phyloP scores from a whole-genome alignment of 2,329 filamentous ascomycete genomes.

The Phoma sp. region DNA sequence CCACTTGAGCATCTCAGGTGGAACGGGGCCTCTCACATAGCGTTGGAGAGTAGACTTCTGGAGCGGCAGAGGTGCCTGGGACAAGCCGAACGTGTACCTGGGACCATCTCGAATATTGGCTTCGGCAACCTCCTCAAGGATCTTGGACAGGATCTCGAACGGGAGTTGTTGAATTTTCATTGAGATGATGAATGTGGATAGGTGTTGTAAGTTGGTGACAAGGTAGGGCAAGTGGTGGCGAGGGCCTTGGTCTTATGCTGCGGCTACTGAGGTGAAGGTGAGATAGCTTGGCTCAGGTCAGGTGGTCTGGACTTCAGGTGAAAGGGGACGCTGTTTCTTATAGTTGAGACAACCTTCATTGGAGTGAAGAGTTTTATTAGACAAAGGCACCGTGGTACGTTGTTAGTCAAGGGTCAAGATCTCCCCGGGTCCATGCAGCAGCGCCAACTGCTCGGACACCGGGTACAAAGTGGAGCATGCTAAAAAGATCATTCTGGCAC shows the following conservation, averaged over 20 bases:
- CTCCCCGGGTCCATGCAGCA: conserved; percentile 33
- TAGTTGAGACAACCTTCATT: conserved; percentile 23
- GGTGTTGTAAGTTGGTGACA: neutral
- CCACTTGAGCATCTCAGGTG: conserved; percentile 59
- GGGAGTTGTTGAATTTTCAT: conserved; percentile 59
- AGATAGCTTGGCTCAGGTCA: conserved; percentile 21
- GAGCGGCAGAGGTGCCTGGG: conserved; percentile 55
- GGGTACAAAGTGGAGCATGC: conserved; percentile 31
- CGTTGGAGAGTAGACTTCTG: conserved; percentile 54
- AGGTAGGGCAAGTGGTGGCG: conserved; percentile 9
- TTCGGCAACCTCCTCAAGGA: conserved; percentile 57
- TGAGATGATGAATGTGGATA: conserved; percentile 31
- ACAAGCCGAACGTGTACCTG: conserved; percentile 60
- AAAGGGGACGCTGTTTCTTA: conserved; percentile 31
- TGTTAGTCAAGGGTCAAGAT: conserved; percentile 42
- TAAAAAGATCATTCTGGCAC: conserved; percentile 29
- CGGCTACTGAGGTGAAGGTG: conserved; percentile 7
- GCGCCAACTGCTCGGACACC: conserved; percentile 34
- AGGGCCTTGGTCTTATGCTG: neutral
- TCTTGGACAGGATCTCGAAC: conserved; percentile 58
- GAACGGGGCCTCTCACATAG: conserved; percentile 59
- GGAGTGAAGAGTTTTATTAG: conserved; percentile 33
- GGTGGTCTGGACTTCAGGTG: conserved; percentile 13
- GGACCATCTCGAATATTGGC: conserved; percentile 56
- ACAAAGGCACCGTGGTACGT: conserved; percentile 37